These are phyloP conservation scores for Ganoderma resinaceum DNA, from an alignment of 1,284 basidiomycete genomes.

Conservation along the genomic window DNA sequence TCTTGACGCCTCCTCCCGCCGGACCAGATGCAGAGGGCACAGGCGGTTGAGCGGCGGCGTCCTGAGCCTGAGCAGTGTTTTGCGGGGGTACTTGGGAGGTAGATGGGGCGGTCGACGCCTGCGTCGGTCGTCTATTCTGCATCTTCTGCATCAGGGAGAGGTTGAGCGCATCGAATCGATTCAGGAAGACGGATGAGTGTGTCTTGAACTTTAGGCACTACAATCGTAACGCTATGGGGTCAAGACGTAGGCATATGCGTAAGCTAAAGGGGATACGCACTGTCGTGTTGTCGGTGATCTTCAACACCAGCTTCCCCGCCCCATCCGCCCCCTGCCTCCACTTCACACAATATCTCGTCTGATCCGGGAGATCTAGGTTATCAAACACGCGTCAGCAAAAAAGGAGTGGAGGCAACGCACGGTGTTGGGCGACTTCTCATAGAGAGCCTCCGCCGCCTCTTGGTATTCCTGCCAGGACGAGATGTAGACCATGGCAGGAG, in stretches of 20 bases:
- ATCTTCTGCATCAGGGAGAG: constrained; percentile 83
- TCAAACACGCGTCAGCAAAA: neutral
- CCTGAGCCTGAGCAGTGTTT: constrained; percentile 35
- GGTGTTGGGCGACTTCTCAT: constrained; percentile 76
- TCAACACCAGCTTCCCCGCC: constrained; percentile 82
- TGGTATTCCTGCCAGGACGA: constrained; percentile 86
- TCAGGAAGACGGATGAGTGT: constrained; percentile 90
- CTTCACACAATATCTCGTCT: constrained; percentile 91
- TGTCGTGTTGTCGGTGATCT: constrained; percentile 88
- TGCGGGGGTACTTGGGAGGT: constrained; percentile 22
- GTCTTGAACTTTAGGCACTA: constrained; percentile 97
- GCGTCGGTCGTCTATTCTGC: constrained; percentile 61
- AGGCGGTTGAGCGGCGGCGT: constrained; percentile 33
- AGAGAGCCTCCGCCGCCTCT: constrained; percentile 85
- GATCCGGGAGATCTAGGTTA: constrained; percentile 23
- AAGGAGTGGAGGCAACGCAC: constrained; percentile 50
- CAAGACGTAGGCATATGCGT: neutral
- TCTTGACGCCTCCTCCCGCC: constrained; percentile 52
- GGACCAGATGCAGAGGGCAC: constrained; percentile 33
- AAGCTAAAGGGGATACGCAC: constrained; percentile 54
- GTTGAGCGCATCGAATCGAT: constrained; percentile 93
- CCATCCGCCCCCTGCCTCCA: constrained; percentile 73
- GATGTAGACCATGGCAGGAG: constrained; percentile 71
- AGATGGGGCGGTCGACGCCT: constrained; percentile 26
- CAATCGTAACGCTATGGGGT: neutral